Base-by-base conservation (phyloP, 2,329 filamentous ascomycete species). In the Aspergillus costaricaensis region DNA sequence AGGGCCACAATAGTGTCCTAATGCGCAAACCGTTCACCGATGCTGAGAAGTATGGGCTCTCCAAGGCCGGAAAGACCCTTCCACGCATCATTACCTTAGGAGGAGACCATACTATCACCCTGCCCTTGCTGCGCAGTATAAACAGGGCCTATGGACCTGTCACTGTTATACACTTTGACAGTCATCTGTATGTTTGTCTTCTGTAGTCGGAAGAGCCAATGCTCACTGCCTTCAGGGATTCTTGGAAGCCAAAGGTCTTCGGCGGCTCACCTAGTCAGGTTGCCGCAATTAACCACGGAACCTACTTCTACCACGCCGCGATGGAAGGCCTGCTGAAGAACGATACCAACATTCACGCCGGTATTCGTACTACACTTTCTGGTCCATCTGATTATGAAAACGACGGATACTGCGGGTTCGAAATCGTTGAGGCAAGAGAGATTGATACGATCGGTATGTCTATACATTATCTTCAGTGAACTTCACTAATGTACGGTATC, bases 281-380 rank as follows among this genome's bases (percentile, higher is more conserved):
- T 41, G 91, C 91, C 19, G 83, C 83, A 65, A 88, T 96, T 79
- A 96, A 95, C 78, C 91, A 95, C 78, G 91, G 91, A 44, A 95
- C 91, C 1, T 95, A 95, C 80, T 96, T 96, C 79, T 95, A 89
- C 78, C 90, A 94, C 73, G 91, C 91, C 0, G 79, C 88, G 0
- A 85, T 88, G 77, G 91, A 95, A 73, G 91, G 91, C 2, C 81
- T 95, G 15, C 81, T 96, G 19, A 83, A 83, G 63, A 96, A 95
- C 72, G 90, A 95, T 79, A 89, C 86, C 67, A 94, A 92, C 77
- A 92, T 96, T 76, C 91, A 96, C 74, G 91, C 91, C 15, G 91
- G 91, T 41, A 95, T 96, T 74, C 87, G 91, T 58, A 95, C 91
- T 0, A 95, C 91, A 2, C 81, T 95, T 17, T 90, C 86, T 61